Percentiles rank a stretch among this genome's conserved stretches.
Conservation (phyloP, 345 rosid species). For the Hibiscus tridactylites region DNA sequence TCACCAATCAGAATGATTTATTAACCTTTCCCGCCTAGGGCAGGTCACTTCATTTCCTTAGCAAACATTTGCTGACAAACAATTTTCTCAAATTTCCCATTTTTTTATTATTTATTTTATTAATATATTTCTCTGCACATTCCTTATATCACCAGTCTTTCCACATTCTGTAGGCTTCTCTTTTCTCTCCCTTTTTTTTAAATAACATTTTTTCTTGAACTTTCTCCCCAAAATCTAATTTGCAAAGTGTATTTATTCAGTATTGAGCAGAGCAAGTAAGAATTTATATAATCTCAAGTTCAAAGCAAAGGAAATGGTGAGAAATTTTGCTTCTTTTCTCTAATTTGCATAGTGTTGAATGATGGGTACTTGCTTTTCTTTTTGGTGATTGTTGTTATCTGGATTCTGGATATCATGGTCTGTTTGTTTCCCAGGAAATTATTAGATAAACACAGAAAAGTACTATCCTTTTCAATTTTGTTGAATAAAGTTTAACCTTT, state of each 20-base stretch:
- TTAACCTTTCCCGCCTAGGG: conserved; percentile 3
- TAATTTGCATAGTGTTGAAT: not conserved
- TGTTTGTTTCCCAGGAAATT: conserved; percentile 1
- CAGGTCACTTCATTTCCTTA: conserved; percentile 2
- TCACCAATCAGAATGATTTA: not conserved
- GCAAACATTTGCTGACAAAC: not conserved
- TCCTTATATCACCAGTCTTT: not conserved
- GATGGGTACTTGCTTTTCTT: not conserved
- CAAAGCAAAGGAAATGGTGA: conserved; percentile 8
- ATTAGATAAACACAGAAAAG: not conserved
- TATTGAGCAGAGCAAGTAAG: not conserved
- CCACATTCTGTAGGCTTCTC: not conserved
- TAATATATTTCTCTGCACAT: not conserved
- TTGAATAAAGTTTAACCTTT: not conserved
- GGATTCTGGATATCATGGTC: not conserved
- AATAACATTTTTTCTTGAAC: too few relatives aligned
- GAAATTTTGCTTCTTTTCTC: not conserved
- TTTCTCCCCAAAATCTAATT: not conserved
- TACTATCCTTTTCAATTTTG: not conserved
- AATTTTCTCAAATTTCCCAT: not conserved
- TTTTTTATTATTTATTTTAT: not conserved
- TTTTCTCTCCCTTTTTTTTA: not conserved
- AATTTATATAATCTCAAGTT: not conserved
- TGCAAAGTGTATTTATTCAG: not conserved
- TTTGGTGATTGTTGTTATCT: not conserved